Conservation (phyloP, 805 yeast genomes). For the Yarrowia sp. region DNA sequence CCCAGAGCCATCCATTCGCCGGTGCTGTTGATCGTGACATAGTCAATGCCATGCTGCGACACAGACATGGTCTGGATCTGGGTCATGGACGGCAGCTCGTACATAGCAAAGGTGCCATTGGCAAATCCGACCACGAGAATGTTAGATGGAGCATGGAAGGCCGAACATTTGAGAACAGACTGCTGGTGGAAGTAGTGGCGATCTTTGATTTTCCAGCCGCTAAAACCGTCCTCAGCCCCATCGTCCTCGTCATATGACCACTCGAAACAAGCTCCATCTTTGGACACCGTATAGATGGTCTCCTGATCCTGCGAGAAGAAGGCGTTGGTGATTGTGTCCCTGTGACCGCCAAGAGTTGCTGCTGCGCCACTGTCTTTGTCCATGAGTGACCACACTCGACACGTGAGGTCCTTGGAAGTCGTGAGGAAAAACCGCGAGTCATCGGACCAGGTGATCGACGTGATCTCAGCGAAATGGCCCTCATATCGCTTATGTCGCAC, state of each 20-base stretch:
- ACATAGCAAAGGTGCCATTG: slow-evolving; percentile 88
- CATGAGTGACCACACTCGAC: slow-evolving; percentile 79
- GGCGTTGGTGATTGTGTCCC: slow-evolving; percentile 86
- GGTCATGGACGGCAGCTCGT: slow-evolving; percentile 82
- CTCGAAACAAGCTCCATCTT: slow-evolving; percentile 90
- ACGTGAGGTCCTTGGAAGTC: slow-evolving; percentile 87
- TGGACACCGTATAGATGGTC: slow-evolving; percentile 85
- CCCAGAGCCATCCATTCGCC: slow-evolving; percentile 99
- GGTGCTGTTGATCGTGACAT: slow-evolving; percentile 75
- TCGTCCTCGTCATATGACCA: slow-evolving; percentile 82
- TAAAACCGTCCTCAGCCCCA: slow-evolving; percentile 55
- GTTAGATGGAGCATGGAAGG: slow-evolving; percentile 77
- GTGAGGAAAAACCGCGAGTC: slow-evolving; percentile 90
- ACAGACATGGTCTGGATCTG: slow-evolving; percentile 85
- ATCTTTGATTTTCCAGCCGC: slow-evolving; percentile 81
- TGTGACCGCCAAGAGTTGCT: slow-evolving; percentile 88
- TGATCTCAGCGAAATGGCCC: slow-evolving; percentile 87
- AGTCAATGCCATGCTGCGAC: slow-evolving; percentile 89
- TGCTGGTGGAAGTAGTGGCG: slow-evolving; percentile 76
- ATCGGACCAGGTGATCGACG: slow-evolving; percentile 82
- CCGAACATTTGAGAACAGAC: slow-evolving; percentile 75
- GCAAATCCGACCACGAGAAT: slow-evolving; percentile 86
- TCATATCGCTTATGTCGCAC: slow-evolving; percentile 88
- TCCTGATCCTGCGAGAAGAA: slow-evolving; percentile 90
- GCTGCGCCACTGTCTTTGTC: slow-evolving; percentile 77